Evolutionary conservation across 345 rosid genomes (phyloP).

Genomic region (Conringia planisiliqua): DNA sequence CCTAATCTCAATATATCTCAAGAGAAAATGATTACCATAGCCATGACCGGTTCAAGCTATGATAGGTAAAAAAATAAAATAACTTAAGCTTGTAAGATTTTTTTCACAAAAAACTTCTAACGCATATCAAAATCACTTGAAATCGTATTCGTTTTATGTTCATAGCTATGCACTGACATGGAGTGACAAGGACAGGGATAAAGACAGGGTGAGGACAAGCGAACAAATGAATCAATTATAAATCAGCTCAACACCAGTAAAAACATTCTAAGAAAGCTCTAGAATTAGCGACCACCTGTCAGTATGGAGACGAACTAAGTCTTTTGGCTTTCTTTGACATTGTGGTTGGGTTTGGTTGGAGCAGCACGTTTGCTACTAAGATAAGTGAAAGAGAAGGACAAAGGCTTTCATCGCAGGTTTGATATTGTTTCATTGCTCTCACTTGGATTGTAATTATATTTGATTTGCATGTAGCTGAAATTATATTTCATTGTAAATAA

Average conservation of each 20-base stretch:
- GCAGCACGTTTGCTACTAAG: constrained; percentile 72
- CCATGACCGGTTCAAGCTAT: constrained; percentile 69
- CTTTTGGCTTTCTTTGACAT: constrained; percentile 72
- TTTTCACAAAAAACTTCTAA: too few species aligned
- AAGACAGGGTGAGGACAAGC: too few species aligned
- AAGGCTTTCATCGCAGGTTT: background rate
- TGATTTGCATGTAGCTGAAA: constrained; percentile 3
- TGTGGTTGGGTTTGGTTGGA: constrained; percentile 86
- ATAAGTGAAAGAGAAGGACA: constrained; percentile 29
- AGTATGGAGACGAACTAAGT: constrained; percentile 62
- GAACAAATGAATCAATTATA: constrained; percentile 48
- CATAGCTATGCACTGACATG: constrained; percentile 84
- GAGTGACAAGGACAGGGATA: constrained; percentile 72
- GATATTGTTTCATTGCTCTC: background rate
- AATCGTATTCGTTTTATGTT: constrained; percentile 12
- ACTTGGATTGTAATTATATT: constrained; percentile 20
- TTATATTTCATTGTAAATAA: constrained; percentile 19
- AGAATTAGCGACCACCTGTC: constrained; percentile 70
- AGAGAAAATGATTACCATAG: constrained; percentile 91
- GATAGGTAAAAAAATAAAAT: constrained; percentile 50
- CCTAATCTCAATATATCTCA: constrained; percentile 89
- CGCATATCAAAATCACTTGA: too few species aligned
- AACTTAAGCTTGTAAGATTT: background rate
- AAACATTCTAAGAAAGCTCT: constrained; percentile 66
- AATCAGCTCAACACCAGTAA: constrained; percentile 64